Percentiles rank a stretch among this genome's conserved stretches.
Conservation (phyloP, 1,284 basidiomycete genomes). For the Irpex sp. region DNA sequence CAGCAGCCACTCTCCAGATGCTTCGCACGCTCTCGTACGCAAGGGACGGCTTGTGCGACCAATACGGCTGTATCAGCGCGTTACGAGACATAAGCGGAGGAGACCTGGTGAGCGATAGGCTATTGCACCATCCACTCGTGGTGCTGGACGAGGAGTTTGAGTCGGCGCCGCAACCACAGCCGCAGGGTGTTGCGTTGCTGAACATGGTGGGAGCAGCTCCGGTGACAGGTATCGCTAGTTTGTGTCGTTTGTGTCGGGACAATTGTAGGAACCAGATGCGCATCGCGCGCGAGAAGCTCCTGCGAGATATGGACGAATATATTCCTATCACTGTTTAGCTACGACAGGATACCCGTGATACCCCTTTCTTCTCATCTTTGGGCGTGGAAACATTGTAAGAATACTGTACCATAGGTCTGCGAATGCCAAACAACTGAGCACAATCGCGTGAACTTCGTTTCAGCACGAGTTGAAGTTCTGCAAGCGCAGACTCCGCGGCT, state of each 20-base stretch:
- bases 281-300: conserved; percentile 4
- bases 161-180: background rate
- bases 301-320: conserved; percentile 3
- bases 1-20: conserved; percentile 3
- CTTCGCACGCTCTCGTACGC: background rate
- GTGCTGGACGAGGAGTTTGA: conserved; percentile 1
- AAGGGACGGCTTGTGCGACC: conserved; percentile 4
- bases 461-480: too few species aligned
- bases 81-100: conserved; percentile 4
- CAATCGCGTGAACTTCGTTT: too few species aligned
- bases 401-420: background rate
- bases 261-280: conserved; percentile 4
- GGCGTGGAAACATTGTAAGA: background rate
- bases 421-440: background rate
- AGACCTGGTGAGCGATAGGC: background rate
- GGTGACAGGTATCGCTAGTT: background rate
- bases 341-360: background rate
- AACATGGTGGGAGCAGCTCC: background rate
- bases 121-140: conserved; percentile 1
- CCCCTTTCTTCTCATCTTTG: too few species aligned
- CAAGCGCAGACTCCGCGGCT: too few species aligned
- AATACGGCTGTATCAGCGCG: conserved; percentile 2
- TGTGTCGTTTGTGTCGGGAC: conserved; percentile 5
- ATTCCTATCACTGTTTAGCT: conserved; percentile 1
- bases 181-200: background rate